Base-by-base conservation (phyloP, 345 rosid genomes). In the Limnanthes douglasii region DNA sequence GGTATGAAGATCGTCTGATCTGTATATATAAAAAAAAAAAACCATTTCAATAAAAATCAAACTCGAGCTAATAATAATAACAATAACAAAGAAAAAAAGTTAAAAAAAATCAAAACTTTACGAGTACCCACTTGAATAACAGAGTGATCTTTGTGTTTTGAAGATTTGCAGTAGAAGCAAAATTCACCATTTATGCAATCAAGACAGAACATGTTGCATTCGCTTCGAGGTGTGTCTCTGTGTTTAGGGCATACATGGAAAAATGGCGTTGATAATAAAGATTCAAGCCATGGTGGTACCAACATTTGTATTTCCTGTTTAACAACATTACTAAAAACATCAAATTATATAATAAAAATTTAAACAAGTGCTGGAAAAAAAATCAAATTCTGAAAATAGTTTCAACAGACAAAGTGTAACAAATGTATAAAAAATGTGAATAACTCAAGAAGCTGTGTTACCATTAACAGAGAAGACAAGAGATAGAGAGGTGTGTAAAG, bases 1-100 rank as follows among this genome's bases (percentile, higher is more conserved):
- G 96, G 44, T 81, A 86, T 11, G 96, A 86, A 0, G 94, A 86
- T 59, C 92, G 48, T 61, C 96, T 64, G 55, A 86, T 75, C 96
- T 85, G 18, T 18, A 1, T 16, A 16, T 13, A n/a, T 13, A 2
- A 9, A 13, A 12, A 33, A n/a, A n/a, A n/a, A n/a, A n/a, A n/a
- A n/a, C n/a, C n/a, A n/a, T n/a, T n/a, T n/a, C n/a, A n/a, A n/a
- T n/a, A n/a, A n/a, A n/a, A n/a, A n/a, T n/a, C n/a, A n/a, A n/a
- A n/a, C n/a, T n/a, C n/a, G n/a, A n/a, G n/a, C n/a, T n/a, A n/a
- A n/a, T n/a, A n/a, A n/a, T n/a, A n/a, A n/a, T n/a, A n/a, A n/a
- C n/a, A n/a, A n/a, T n/a, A n/a, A n/a, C n/a, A n/a, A n/a, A n/a
- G n/a, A n/a, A n/a, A n/a, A n/a, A n/a, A n/a, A n/a, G n/a, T n/a